phyloP scores from a whole-genome alignment of 129 eudicot species.

The Chrysanthemum seticuspe region DNA sequence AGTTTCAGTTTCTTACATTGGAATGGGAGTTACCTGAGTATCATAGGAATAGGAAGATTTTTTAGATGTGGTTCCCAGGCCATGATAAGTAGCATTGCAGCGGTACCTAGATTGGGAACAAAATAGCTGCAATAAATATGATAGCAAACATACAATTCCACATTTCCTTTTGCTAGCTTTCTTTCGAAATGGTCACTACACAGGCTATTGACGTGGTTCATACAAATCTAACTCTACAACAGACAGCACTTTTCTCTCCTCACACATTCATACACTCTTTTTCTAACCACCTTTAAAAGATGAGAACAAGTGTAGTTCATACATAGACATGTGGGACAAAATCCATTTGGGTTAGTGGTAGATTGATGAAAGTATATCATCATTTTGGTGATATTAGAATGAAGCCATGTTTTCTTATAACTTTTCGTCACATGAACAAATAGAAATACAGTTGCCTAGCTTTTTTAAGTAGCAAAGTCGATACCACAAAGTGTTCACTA shows the following conservation, averaged over 20 bases:
- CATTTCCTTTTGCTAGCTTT: background rate
- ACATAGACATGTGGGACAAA: background rate
- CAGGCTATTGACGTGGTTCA: background rate
- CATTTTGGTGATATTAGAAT: background rate
- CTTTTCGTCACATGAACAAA: background rate
- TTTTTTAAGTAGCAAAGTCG: background rate
- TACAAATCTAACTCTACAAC: background rate
- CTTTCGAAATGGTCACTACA: background rate
- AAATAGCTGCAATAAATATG: slow-evolving; percentile 11
- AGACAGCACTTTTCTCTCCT: too few relatives aligned
- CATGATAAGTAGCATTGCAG: slow-evolving; percentile 84
- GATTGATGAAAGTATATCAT: background rate
- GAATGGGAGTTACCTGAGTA: slow-evolving; percentile 57
- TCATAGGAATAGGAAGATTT: slow-evolving; percentile 57
- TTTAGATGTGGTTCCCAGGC: slow-evolving; percentile 76
- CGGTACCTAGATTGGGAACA: slow-evolving; percentile 58
- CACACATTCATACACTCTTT: too few relatives aligned
- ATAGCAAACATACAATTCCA: slow-evolving; percentile 7
- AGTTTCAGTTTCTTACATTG: slow-evolving; percentile 6
- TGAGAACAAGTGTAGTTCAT: background rate
- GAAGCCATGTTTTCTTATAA: slow-evolving; percentile 5
- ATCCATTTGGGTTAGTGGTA: background rate
- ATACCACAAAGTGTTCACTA: background rate
- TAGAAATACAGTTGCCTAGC: slow-evolving; percentile 8
- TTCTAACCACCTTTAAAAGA: background rate